phyloP scores from a whole-genome alignment of 352 stramenopile species.

The Phytophthora lateralis region DNA sequence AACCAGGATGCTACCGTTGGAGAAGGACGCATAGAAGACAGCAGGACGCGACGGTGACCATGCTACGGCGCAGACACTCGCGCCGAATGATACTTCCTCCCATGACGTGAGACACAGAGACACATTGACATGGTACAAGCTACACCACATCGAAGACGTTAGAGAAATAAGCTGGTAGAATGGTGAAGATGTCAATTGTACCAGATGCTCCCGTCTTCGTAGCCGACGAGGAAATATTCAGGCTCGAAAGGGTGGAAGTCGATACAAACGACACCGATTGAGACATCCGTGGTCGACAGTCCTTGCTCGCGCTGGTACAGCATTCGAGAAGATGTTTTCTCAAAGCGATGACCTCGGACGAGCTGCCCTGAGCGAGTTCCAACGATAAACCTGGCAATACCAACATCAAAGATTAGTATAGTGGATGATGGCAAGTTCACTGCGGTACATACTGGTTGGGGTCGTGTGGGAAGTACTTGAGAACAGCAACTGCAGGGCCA shows the following conservation, averaged over 20 bases:
- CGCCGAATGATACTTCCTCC: constrained; percentile 53
- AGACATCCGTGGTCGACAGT: constrained; percentile 5
- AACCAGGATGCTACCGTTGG: constrained; percentile 46
- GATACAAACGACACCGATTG: constrained; percentile 46
- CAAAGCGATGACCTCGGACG: constrained; percentile 50
- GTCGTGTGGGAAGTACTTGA: constrained; percentile 62
- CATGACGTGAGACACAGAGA: constrained; percentile 49
- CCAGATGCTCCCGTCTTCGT: constrained; percentile 62
- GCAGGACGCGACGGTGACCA: constrained; percentile 61
- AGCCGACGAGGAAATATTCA: constrained; percentile 70
- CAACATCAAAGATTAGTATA: background rate
- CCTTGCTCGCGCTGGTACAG: constrained; percentile 27
- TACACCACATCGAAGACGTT: constrained; percentile 18
- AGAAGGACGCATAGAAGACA: constrained; percentile 65
- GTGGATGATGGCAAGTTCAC: background rate
- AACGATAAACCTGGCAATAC: constrained; percentile 47
- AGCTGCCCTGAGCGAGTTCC: constrained; percentile 50
- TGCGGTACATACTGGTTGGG: constrained; percentile 51
- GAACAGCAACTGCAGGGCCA: constrained; percentile 49
- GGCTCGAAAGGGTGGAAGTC: constrained; percentile 56
- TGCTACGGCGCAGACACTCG: constrained; percentile 44
- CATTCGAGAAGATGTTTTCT: constrained; percentile 23
- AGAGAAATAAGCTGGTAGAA: background rate
- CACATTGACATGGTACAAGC: constrained; percentile 52
- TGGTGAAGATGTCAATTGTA: constrained; percentile 6